These are phyloP conservation scores for Rubia tinctorum DNA, from an alignment of 305 asterid genomes.

Conservation along the genomic window DNA sequence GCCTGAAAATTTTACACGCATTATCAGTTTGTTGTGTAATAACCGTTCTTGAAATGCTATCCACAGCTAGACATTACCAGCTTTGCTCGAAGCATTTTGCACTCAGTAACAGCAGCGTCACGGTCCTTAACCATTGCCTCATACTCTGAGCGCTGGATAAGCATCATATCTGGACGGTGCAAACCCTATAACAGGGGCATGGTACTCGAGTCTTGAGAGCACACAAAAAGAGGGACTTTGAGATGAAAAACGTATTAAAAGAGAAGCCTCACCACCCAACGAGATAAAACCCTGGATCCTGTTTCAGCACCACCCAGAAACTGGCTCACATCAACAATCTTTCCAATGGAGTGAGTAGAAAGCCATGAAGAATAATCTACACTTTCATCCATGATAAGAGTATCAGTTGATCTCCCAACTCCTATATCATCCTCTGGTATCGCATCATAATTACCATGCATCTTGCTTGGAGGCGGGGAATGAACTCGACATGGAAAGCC, in stretches of 20 bases:
- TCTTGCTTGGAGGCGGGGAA: constrained; percentile 17
- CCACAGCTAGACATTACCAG: constrained; percentile 10
- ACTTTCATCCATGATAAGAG: constrained; percentile 14
- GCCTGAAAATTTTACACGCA: not conserved
- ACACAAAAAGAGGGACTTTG: not conserved
- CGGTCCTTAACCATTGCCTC: constrained; percentile 11
- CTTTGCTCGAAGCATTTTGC: constrained; percentile 17
- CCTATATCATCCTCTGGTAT: constrained; percentile 15
- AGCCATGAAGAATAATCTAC: constrained; percentile 17
- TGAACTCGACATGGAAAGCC: constrained; percentile 17
- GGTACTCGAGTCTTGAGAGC: not conserved
- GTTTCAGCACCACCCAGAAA: constrained; percentile 19
- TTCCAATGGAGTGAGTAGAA: constrained; percentile 16
- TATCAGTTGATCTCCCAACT: constrained; percentile 16
- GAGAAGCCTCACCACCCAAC: constrained; percentile 15
- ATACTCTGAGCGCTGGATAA: constrained; percentile 10
- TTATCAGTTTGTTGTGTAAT: not conserved
- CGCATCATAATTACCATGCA: constrained; percentile 15
- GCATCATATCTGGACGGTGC: constrained; percentile 14
- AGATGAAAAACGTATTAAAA: not conserved
- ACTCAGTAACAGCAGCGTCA: constrained; percentile 17
- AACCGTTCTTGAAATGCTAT: not conserved
- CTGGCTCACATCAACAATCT: constrained; percentile 20
- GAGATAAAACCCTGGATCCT: constrained; percentile 14
- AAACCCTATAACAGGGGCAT: constrained; percentile 7